Base-by-base conservation (phyloP, 2,329 filamentous ascomycete genomes). In the Lithohypha guttulata region DNA sequence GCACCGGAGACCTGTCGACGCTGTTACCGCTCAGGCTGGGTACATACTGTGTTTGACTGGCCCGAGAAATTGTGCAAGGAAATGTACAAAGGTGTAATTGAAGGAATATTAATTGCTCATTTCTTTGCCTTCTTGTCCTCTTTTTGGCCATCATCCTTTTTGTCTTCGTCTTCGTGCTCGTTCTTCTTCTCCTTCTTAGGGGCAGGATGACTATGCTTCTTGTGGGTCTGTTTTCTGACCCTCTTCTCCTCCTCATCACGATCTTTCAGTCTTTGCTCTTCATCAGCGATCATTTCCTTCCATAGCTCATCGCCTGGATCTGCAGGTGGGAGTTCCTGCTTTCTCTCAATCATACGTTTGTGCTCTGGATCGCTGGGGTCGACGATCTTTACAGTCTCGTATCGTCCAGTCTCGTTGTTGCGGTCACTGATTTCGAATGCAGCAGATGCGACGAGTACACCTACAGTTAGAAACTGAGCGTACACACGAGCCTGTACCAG, bases 401-500 rank as follows among this genome's bases (percentile, higher is more conserved):
- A 50, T 25, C 46, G 45, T 10, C 80, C 82, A 82, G 93, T 58
- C 34, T 84, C 84, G 56, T 73, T 74, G 57, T 77, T 79, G 50
- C 81, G 81, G 61, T 98, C 91, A 39, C 66, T 68, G 28, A 78
- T 72, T 75, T 95, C 87, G 53, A 95, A 81, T 8, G 77, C 81
- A 32, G 89, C 85, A 21, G 78, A 82, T 41, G 84, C 77, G 55
- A 93, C 73, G 41, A 95, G 69, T 36, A 94, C 84, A 47, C 80
- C 82, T 32, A 95, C 68, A 4, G 87, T 93, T 52, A 93, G 66
- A 4, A 83, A 85, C 67, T 95, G 87, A 3, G 87, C 87, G 63
- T 94, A 94, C 49, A 95, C 81, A 73, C 87, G 80, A 17, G 86
- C 87, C 70, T 95, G 87, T 11, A 95, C 87, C 15, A 95, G 66